phyloP scores from a whole-genome alignment of 2,329 filamentous ascomycete species.

The Cladosporium sp. region DNA sequence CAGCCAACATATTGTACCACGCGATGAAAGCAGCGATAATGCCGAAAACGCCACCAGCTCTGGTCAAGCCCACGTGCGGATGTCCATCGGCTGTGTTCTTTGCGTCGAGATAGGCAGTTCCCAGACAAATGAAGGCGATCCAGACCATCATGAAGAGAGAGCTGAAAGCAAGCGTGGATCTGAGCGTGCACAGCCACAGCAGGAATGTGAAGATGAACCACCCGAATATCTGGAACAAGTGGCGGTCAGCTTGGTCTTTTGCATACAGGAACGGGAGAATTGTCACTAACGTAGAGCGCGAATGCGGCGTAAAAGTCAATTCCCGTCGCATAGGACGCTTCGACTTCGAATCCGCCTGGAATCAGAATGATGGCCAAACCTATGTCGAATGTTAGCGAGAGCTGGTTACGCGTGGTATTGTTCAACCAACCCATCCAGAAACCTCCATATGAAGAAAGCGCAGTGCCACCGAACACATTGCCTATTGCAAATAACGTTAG shows the following conservation, averaged over 20 bases:
- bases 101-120: conserved; percentile 6
- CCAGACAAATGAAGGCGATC: conserved; percentile 39
- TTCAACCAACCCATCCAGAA: conserved; percentile 85
- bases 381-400: too few relatives aligned
- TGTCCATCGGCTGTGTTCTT: conserved; percentile 38
- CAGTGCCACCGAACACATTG: conserved; percentile 81
- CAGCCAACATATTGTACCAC: conserved; percentile 50
- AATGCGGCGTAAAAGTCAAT: conserved; percentile 56
- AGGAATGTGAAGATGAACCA: conserved; percentile 86
- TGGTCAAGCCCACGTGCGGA: conserved; percentile 39
- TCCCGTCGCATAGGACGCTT: conserved; percentile 37
- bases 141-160: conserved; percentile 67
- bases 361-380: conserved; percentile 69
- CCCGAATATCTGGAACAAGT: conserved; percentile 35
- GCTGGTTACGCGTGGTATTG: too few relatives aligned
- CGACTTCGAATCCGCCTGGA: conserved; percentile 61
- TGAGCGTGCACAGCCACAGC: conserved; percentile 68
- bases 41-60: conserved; percentile 75
- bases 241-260: neutral
- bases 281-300: conserved; percentile 64
- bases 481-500: conserved; percentile 27
- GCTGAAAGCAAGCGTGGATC: conserved; percentile 76
- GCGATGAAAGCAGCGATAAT: conserved; percentile 74
- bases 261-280: neutral
- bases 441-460: conserved; percentile 74